Conservation (phyloP, 495 filamentous ascomycete species). For the Jackrogersella minutella region DNA sequence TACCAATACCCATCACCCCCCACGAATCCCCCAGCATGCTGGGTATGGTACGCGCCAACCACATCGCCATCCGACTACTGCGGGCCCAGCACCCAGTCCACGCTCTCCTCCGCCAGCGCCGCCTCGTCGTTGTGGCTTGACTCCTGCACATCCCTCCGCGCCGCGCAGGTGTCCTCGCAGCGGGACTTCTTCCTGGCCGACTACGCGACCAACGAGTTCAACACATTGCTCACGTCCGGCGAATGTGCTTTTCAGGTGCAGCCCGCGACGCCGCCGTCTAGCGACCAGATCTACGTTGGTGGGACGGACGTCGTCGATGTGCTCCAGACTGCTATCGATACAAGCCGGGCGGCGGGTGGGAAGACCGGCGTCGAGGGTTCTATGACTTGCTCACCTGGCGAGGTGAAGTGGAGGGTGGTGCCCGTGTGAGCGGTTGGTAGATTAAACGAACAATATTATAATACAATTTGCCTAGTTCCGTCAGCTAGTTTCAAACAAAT, state of each 20-base stretch:
- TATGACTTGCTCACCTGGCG: constrained; percentile 34
- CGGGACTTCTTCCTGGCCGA: constrained; percentile 29
- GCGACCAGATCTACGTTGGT: constrained; percentile 31
- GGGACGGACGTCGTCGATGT: constrained; percentile 25
- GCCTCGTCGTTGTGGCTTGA: constrained; percentile 26
- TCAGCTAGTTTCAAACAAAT: background rate
- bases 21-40: constrained; percentile 21
- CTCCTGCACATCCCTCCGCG: constrained; percentile 15
- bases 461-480: background rate
- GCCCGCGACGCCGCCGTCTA: constrained; percentile 31
- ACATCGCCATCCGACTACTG: constrained; percentile 25
- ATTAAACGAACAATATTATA: background rate
- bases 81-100: constrained; percentile 19
- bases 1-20: constrained; percentile 17
- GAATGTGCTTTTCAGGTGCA: constrained; percentile 23
- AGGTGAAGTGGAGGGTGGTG: constrained; percentile 25
- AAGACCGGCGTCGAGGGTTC: constrained; percentile 22
- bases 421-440: constrained; percentile 9
- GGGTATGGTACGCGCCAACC: constrained; percentile 30
- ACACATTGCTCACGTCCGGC: constrained; percentile 23
- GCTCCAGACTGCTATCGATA: constrained; percentile 12
- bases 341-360: constrained; percentile 9
- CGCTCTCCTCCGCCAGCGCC: background rate
- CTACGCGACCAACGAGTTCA: constrained; percentile 30
- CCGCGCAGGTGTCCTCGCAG: background rate